Base-by-base conservation (phyloP, 192 early-diverging fungal genomes). In the Paraglomus brasilianum region DNA sequence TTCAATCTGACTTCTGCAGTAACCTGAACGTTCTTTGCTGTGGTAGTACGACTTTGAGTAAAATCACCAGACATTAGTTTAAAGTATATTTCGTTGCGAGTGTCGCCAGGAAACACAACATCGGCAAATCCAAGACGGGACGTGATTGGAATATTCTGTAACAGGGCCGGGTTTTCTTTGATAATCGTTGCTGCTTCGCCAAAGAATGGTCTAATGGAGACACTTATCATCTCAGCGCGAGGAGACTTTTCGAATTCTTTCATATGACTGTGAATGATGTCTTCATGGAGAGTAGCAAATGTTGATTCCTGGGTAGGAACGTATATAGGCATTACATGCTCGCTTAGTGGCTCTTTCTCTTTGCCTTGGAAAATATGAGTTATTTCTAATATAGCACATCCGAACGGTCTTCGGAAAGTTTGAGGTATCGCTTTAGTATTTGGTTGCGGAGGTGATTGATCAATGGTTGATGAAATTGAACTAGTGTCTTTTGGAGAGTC, bases 61-160 rank as follows among this genome's bases (percentile, higher is more conserved):
- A 90, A 88, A 38, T 89, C 85, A 19, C 84, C 89, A 19, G 76
- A 73, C 1, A 72, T 56, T 8, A 90, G 75, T 8, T 80, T 86
- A 6, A 90, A 17, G 66, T 90, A 89, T 15, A 89, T 66, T 36
- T 81, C 77, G 65, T 90, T 90, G 9, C 88, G 74, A 10, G 53
- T 63, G 52, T 83, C 83, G 1, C 74, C 78, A 1, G 83, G 78
- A 45, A 80, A 80, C 39, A 84, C 83, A 19, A 84, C 75, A 67
- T 89, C 88, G 8, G 82, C 73, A 71, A 90, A 85, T 7, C 86
- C 87, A 22, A 86, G 73, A 15, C 85, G 74, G 5, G 74, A 78
- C 10, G 87, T 89, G 9, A 77, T 66, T 3, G 74, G 74, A 36
- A 80, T 60, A 21, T 75, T 74, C 44, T 80, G 74, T 13, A 85